Evolutionary conservation across 495 filamentous ascomycete species (phyloP).

Genomic region (Sporormia fimetaria): DNA sequence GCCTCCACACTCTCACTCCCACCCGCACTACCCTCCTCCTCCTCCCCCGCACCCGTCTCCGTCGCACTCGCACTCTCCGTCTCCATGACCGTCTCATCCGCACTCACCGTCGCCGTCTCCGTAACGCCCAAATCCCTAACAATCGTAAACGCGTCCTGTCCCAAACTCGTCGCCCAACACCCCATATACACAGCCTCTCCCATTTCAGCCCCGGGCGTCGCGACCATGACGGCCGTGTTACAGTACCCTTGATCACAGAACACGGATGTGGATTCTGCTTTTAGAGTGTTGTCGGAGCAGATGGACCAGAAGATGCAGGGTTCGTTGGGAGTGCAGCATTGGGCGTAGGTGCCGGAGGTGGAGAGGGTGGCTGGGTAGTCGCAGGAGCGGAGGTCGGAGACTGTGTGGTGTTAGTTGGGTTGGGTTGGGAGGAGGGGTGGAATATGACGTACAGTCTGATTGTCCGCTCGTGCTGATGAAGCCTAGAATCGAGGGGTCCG

Average conservation of each 20-base stretch:
- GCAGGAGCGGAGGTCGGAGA: constrained; percentile 1
- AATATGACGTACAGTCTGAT: constrained; percentile 1
- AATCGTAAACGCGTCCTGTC: neutral
- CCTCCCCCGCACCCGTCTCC: too few relatives aligned
- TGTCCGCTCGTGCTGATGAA: neutral
- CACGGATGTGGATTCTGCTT: neutral
- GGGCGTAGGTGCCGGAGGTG: neutral
- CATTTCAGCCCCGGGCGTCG: neutral
- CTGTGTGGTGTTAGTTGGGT: neutral
- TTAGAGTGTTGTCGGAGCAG: neutral
- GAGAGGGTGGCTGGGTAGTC: constrained; percentile 2
- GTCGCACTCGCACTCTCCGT: too few relatives aligned
- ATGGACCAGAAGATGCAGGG: neutral
- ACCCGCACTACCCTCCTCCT: too few relatives aligned
- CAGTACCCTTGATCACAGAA: neutral
- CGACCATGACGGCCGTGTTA: constrained; percentile 1
- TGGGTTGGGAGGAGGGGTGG: too few relatives aligned
- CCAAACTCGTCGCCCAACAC: constrained; percentile 1
- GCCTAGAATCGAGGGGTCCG: neutral
- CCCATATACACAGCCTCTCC: neutral
- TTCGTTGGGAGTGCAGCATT: neutral
- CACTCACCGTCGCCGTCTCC: too few relatives aligned
- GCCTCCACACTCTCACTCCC: too few relatives aligned
- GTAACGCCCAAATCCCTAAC: constrained; percentile 1
- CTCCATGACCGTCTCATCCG: too few relatives aligned